A percentile compares a stretch with the other conserved stretches of the same genome.
Evolutionary conservation across 140 eudicot genomes (phyloP).

Genomic region (Ambrosia hybrid): DNA sequence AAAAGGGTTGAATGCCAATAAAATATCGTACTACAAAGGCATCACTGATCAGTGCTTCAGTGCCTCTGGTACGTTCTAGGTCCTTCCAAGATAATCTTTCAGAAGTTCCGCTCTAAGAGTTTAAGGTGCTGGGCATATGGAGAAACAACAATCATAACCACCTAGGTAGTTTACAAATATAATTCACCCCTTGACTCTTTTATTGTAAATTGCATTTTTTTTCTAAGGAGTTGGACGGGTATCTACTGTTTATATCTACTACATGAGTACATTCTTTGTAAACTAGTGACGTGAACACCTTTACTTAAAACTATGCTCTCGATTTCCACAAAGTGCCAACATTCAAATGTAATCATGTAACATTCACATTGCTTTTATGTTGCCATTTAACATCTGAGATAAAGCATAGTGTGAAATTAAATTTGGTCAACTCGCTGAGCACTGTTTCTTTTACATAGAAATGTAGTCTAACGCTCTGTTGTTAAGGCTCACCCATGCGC

Average conservation of each 20-base stretch:
- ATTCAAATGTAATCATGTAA: background rate
- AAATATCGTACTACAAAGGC: background rate
- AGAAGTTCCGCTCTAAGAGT: background rate
- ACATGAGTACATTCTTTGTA: background rate
- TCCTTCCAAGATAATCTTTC: background rate
- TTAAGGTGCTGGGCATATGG: background rate
- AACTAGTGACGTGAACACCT: constrained; percentile 7
- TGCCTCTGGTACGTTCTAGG: background rate
- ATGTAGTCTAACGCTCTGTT: no score
- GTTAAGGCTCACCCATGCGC: no score
- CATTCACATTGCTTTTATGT: background rate
- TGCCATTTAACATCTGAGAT: background rate
- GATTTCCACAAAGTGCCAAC: background rate
- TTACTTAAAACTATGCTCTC: background rate
- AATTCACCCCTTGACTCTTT: background rate
- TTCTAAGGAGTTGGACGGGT: background rate
- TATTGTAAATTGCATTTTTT: no score
- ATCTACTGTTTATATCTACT: constrained; percentile 1
- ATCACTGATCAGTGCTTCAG: background rate
- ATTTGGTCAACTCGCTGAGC: background rate
- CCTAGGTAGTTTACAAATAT: background rate
- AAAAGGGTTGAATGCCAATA: background rate
- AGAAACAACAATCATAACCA: background rate
- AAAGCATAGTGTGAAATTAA: background rate
- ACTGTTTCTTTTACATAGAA: background rate